Conservation (phyloP, 768 basidiomycete species). For the Pleurotus pulmonarius region DNA sequence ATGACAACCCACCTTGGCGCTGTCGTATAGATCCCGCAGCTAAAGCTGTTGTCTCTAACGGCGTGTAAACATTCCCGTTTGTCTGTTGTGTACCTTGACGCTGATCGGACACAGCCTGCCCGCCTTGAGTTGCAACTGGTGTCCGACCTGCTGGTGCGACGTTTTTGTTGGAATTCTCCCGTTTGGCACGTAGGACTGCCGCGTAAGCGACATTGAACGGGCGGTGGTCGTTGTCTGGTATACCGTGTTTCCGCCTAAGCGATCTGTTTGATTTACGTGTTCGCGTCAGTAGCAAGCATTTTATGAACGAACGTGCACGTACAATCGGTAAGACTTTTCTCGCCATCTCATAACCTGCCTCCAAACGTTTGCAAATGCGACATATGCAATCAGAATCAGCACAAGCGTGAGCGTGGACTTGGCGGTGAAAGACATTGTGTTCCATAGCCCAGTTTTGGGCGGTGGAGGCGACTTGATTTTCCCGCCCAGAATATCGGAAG, state of each 20-base stretch:
- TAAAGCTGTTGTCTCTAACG: background rate
- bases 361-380: constrained; percentile 35
- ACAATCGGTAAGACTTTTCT: constrained; percentile 67
- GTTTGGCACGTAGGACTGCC: constrained; percentile 54
- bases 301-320: constrained; percentile 17
- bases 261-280: constrained; percentile 38
- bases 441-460: constrained; percentile 25
- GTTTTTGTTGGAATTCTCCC: constrained; percentile 33
- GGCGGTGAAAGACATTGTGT: constrained; percentile 34
- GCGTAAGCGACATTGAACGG: constrained; percentile 89
- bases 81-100: background rate
- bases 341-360: constrained; percentile 50
- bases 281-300: background rate
- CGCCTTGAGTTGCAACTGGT: constrained; percentile 31
- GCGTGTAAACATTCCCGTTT: background rate
- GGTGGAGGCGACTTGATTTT: constrained; percentile 36
- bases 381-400: constrained; percentile 33
- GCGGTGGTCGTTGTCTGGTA: constrained; percentile 77
- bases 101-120: constrained; percentile 11
- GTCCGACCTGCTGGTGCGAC: constrained; percentile 25
- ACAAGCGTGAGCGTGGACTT: constrained; percentile 31
- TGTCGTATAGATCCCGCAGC: background rate
- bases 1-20: background rate
- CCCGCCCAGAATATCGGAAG: constrained; percentile 70
- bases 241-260: constrained; percentile 75